phyloP scores from a whole-genome alignment of 2,329 filamentous ascomycete species.

The Helotiales sp. region DNA sequence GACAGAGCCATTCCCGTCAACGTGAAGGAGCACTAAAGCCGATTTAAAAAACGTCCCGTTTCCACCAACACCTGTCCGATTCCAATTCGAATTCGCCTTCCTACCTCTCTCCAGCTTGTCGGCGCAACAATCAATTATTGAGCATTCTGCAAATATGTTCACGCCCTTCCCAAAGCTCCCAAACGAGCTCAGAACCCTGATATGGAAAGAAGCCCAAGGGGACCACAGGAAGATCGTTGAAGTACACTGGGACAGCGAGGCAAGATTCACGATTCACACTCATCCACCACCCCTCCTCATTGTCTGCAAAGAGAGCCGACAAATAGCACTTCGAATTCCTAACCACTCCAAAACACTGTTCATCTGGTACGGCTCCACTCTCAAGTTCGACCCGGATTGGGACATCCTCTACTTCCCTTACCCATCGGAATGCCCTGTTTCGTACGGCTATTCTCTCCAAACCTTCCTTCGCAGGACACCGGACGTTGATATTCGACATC shows the following conservation, averaged over 20 bases:
- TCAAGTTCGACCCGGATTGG: background rate
- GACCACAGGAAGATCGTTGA: background rate
- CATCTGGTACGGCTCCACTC: background rate
- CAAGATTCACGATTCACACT: background rate
- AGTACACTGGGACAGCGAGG: background rate
- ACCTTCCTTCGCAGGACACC: background rate
- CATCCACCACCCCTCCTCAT: background rate
- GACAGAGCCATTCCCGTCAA: too few species aligned
- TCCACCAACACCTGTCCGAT: too few species aligned
- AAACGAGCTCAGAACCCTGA: background rate
- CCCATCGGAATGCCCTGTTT: background rate
- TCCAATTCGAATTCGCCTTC: too few species aligned
- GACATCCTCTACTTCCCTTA: background rate
- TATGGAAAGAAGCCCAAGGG: background rate
- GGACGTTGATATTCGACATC: background rate
- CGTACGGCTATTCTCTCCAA: background rate
- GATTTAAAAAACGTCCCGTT: too few species aligned
- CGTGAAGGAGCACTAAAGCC: too few species aligned
- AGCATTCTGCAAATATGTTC: background rate
- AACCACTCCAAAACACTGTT: background rate
- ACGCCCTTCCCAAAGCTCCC: background rate
- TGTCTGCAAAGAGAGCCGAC: background rate
- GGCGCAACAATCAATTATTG: too few species aligned
- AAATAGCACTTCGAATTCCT: too few species aligned
- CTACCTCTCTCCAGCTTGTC: too few species aligned